Percentiles rank a stretch among this genome's conserved stretches.
Evolutionary conservation across 768 basidiomycete genomes (phyloP).

Genomic region (Suillus variegatus): DNA sequence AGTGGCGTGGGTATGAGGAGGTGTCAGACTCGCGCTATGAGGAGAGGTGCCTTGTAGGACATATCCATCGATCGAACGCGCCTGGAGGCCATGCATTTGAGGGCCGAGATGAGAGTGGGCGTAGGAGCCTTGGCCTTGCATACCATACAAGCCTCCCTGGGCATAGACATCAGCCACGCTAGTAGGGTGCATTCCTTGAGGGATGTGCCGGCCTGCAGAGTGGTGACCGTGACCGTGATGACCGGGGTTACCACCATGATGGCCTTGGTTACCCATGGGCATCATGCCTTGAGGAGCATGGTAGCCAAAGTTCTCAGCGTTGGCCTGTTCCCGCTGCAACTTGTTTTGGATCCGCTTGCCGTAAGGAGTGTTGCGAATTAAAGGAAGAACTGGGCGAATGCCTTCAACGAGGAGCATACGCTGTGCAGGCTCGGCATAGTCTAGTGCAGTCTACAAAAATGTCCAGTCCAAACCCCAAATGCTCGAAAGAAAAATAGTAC

Average conservation of each 20-base stretch:
- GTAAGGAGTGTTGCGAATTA: conserved; percentile 99
- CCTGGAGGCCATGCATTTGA: conserved; percentile 62
- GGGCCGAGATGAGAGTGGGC: conserved; percentile 56
- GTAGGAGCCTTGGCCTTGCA: conserved; percentile 58
- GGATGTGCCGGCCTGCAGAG: conserved; percentile 54
- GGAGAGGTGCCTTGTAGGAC: conserved; percentile 73
- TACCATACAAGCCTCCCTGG: conserved; percentile 62
- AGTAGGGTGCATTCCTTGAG: conserved; percentile 50
- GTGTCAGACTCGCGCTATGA: conserved; percentile 63
- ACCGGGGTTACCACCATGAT: conserved; percentile 40
- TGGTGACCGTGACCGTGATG: conserved; percentile 35
- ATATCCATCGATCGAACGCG: conserved; percentile 79
- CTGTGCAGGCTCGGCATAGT: conserved; percentile 95
- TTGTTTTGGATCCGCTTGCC: conserved; percentile 99
- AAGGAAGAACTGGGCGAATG: conserved; percentile 96
- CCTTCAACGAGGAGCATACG: conserved; percentile 92
- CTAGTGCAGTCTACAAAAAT: conserved; percentile 79
- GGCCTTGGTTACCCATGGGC: conserved; percentile 47
- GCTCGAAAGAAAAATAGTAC: conserved; percentile 37
- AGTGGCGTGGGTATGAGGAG: conserved; percentile 53
- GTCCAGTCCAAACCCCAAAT: conserved; percentile 19
- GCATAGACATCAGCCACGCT: conserved; percentile 69
- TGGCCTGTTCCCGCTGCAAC: conserved; percentile 91
- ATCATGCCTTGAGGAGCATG: conserved; percentile 61
- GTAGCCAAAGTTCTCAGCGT: conserved; percentile 58